Conservation (phyloP, 805 yeast species). For the Wickerhamomyces rabaulensis region DNA sequence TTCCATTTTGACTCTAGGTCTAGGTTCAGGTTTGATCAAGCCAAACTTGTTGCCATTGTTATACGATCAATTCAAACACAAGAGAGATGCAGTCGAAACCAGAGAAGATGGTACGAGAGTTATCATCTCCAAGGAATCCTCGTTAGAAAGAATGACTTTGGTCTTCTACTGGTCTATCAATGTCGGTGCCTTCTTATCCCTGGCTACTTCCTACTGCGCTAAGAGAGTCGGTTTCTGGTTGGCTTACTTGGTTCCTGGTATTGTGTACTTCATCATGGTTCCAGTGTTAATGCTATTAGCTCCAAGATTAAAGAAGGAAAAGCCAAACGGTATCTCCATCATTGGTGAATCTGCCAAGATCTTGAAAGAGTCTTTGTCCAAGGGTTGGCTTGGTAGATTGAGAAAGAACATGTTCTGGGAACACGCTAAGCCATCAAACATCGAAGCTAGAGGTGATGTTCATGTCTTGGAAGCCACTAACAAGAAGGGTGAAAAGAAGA, state of each 20-base stretch:
- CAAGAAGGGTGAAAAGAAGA: conserved; percentile 6
- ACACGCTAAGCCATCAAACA: conserved; percentile 52
- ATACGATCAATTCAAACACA: conserved; percentile 68
- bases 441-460: conserved; percentile 40
- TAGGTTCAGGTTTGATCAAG: conserved; percentile 80
- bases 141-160: conserved; percentile 71
- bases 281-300: conserved; percentile 35
- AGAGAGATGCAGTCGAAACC: conserved; percentile 52
- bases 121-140: conserved; percentile 61
- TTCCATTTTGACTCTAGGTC: conserved; percentile 47
- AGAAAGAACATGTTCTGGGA: conserved; percentile 41
- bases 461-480: conserved; percentile 1
- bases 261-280: conserved; percentile 50
- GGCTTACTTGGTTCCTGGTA: conserved; percentile 66
- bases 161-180: conserved; percentile 73
- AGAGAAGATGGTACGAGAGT: conserved; percentile 61
- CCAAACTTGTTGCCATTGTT: conserved; percentile 65
- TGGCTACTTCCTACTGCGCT: conserved; percentile 75
- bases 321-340: conserved; percentile 33
- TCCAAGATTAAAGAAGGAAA: conserved; percentile 23
- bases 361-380: no score
- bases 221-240: conserved; percentile 63
- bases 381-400: conserved; percentile 39
- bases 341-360: conserved; percentile 39
- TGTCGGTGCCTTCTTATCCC: conserved; percentile 67